Base-by-base conservation (phyloP, 2,329 filamentous ascomycete genomes). In the Fusarium caatingaense region DNA sequence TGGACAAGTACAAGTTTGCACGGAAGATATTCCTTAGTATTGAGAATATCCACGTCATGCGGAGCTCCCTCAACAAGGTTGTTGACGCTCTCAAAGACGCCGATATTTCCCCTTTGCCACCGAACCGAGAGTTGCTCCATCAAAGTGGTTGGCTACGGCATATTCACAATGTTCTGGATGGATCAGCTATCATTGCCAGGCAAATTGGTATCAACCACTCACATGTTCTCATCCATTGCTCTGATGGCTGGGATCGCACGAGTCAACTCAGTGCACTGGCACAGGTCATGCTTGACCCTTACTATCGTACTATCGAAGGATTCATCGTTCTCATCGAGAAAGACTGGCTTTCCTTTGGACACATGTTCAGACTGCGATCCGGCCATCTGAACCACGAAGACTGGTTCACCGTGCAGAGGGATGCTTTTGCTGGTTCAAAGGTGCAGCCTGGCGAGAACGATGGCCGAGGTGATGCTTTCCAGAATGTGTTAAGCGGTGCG, bases 1-100 rank as follows among this genome's bases (percentile, higher is more conserved):
- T 98, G 93, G 93, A 97, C 70, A 92, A 97, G 80, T 99, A 99
- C 82, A 93, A 92, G 66, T 95, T 94, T 75, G 93, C 94, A 18
- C 91, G 91, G 63, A 97, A 98, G 80, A 91, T 92, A 30, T 99
- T 97, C 77, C 87, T 99, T 59, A 96, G 93, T 68, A 99, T 99
- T 76, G 95, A 97, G 79, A 99, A 99, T 78, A 98, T 99, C 64
- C 96, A 99, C 77, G 94, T 98, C 67, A 99, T 99, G 96, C 88
- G 96, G 60, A 92, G 92, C 66, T 98, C 95, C 3, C 84, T 99
- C 34, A 91, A 92, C 73, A 95, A 91, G 72, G 92, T 99, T 21
- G 86, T 98, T 56, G 94, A 97, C 68, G 92, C 93, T 5, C 83
- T 99, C 76, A 98, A 97, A 77, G 95, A 98, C 73, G 93, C 94